Base-by-base conservation (phyloP, 2,329 filamentous ascomycete species). In the Plenodomus lindquistii region DNA sequence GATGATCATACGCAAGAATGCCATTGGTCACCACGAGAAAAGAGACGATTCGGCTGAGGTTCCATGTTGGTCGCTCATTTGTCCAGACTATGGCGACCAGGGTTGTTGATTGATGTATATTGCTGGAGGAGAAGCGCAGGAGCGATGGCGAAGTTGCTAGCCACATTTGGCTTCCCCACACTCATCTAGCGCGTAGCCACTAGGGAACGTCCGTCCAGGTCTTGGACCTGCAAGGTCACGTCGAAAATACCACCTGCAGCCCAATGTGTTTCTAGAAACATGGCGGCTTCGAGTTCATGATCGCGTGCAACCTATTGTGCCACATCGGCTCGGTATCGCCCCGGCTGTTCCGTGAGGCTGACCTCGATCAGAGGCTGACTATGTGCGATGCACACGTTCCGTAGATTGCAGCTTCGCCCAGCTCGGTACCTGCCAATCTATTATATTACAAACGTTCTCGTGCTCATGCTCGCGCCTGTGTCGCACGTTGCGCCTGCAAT, bases 21-120 rank as follows among this genome's bases (percentile, higher is more conserved):
- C 48, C n/a, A 70, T 70, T 70, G 59, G 67, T 20, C 27, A 48
- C 21, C 13, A 24, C 41, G 44, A 52, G 54, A 44, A 42, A 57
- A 38, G 52, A 39, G 34, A 29, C 34, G 59, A 41, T 63, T 49
- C 58, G 54, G 49, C 44, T 54, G 56, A 65, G 51, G 63, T 59
- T 59, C 50, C 54, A 57, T 53, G 52, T 54, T 63, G 44, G 42
- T 48, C 29, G 43, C 50, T 65, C 71, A 72, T 70, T 44, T 69
- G 56, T 47, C 44, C 40, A 59, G 60, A 64, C 59, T 53, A 59
- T 55, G 49, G 47, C 37, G 52, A 43, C 50, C 49, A 48, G 59
- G 60, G 42, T 27, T 11, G 31, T 62, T 70, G 65, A 69, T 71
- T 72, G 66, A 70, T 57, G 51, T 71, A 70, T 48, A 72, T 72